Evolutionary conservation across 257 asterid species (phyloP).

Genomic region (Nicotiana undulata): DNA sequence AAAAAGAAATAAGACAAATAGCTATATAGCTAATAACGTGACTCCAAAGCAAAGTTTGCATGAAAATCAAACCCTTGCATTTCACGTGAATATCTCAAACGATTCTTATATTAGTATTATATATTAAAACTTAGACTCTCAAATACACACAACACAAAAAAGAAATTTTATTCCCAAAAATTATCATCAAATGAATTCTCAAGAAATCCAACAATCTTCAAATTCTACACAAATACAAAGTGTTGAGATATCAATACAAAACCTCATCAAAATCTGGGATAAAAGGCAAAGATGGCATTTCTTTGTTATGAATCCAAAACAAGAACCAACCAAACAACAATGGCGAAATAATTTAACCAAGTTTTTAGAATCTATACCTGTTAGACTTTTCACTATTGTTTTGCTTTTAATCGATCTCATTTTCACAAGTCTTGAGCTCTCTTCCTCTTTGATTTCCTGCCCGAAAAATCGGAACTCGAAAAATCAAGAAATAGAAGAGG

Average conservation of each 20-base stretch:
- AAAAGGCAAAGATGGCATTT: slow-evolving; percentile 19
- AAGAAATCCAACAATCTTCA: slow-evolving; percentile 4
- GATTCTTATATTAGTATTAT: background rate
- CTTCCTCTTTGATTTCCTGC: slow-evolving; percentile 18
- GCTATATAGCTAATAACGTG: slow-evolving; percentile 9
- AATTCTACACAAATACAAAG: slow-evolving; percentile 4
- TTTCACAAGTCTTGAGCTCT: slow-evolving; percentile 21
- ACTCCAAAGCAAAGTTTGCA: slow-evolving; percentile 13
- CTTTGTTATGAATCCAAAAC: background rate
- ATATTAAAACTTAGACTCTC: background rate
- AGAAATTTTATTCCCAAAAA: background rate
- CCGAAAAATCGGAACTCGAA: background rate
- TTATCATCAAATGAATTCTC: slow-evolving; percentile 6
- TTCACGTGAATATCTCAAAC: slow-evolving; percentile 2
- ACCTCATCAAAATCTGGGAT: slow-evolving; percentile 16
- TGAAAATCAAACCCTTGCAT: background rate
- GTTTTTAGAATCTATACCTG: slow-evolving; percentile 16
- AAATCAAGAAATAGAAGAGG: background rate
- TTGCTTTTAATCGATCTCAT: slow-evolving; percentile 14
- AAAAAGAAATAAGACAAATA: background rate
- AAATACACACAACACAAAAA: background rate
- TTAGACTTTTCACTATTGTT: slow-evolving; percentile 8
- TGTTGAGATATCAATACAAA: slow-evolving; percentile 21
- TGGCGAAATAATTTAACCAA: slow-evolving; percentile 15
- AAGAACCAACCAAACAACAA: background rate